Base-by-base conservation (phyloP, 2,329 filamentous ascomycete genomes). In the Pyrenophora graminea region DNA sequence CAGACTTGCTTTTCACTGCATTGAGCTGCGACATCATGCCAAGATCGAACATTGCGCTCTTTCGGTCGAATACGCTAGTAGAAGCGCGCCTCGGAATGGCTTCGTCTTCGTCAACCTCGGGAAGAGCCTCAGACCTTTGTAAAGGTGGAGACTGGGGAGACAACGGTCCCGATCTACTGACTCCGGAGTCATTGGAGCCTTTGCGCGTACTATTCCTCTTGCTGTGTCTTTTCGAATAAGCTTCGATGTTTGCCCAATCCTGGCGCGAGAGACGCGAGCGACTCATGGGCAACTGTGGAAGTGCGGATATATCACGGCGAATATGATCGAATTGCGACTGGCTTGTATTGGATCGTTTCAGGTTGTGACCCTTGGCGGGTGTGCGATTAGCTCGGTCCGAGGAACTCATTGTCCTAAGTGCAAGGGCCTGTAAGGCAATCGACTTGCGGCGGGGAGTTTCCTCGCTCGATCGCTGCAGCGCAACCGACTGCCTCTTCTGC, bases 21-120 rank as follows among this genome's bases (percentile, higher is more conserved):
- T 42, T 37, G 13, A 51, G 41, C 31, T 53, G 45, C 15, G 58
- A 43, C 31, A 63, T 51, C 48, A 64, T 64, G 19, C 58, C 61
- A 6, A 70, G 52, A 30, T 66, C 58, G 25, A 69, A 59, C 34
- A 70, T 39, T 8, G 57, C 63, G 34, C 69, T 72, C 27, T 62
- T 64, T 27, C 69, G 63, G 38, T 72, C 69, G 38, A 67, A 69
- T 3, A 72, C 63, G 40, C 68, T 71, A 1, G 68, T 71, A 8
- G 69, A 72, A 13, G 67, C 67, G 41, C 69, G 68, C 13, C 69
- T 68, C 21, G 69, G 69, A 31, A 64, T 67, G 4, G 64, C 61
- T 27, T 69, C 68, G 34, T 71, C 68, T 51, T 69, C 67, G 33
- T 71, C 69, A 17, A 71, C 57, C 56, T 72, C 65, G 4, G 69